phyloP scores from a whole-genome alignment of 2,329 filamentous ascomycete species.

The Clonostachys rosea region DNA sequence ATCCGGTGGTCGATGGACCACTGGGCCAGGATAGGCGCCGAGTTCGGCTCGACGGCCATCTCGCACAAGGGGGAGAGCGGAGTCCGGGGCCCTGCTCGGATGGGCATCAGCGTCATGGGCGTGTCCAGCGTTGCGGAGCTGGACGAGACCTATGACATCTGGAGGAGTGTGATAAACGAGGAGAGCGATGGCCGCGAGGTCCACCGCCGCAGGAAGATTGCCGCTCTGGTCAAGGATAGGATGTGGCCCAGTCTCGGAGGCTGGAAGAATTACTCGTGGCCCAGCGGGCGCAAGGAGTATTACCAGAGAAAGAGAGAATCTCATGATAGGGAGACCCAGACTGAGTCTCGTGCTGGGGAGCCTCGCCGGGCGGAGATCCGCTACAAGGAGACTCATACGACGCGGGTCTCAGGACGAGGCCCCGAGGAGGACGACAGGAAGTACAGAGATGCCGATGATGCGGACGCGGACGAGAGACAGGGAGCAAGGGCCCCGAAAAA shows the following conservation, averaged over 20 bases:
- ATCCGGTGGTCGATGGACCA: conserved; percentile 74
- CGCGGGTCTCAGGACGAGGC: too few relatives aligned
- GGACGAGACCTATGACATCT: conserved; percentile 56
- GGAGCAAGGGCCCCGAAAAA: background rate
- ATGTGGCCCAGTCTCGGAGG: conserved; percentile 55
- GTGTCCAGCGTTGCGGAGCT: conserved; percentile 59
- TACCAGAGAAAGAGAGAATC: conserved; percentile 11
- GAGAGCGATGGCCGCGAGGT: conserved; percentile 24
- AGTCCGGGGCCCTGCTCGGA: conserved; percentile 13
- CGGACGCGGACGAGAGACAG: too few relatives aligned
- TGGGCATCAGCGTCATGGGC: conserved; percentile 61
- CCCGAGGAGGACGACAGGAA: background rate
- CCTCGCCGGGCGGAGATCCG: background rate
- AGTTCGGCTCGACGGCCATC: conserved; percentile 26
- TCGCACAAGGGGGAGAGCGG: conserved; percentile 1
- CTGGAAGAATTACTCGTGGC: conserved; percentile 63
- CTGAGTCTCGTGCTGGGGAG: too few relatives aligned
- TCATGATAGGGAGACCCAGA: background rate
- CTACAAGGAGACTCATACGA: background rate
- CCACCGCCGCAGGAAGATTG: conserved; percentile 21
- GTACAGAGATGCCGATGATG: too few relatives aligned
- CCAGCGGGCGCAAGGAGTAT: conserved; percentile 36
- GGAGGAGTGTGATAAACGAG: conserved; percentile 43
- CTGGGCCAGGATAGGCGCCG: conserved; percentile 47
- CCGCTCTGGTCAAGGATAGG: conserved; percentile 22